These are phyloP conservation scores for Tympanopsis confertula DNA, from an alignment of 2,329 filamentous ascomycete species.

Conservation along the genomic window DNA sequence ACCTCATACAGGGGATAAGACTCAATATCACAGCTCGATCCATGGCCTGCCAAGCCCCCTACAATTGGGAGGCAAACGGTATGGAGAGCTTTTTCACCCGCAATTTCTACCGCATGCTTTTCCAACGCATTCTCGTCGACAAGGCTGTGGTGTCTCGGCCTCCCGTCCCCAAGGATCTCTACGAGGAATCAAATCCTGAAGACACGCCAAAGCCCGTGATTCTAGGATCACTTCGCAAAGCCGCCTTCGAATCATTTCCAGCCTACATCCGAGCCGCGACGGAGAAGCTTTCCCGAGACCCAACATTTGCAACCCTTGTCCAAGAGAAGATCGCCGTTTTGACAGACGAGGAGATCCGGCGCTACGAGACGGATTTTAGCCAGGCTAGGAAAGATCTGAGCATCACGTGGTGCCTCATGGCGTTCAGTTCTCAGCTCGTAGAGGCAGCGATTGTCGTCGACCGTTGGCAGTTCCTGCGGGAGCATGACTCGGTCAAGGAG, in stretches of 20 bases:
- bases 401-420: conserved; percentile 57
- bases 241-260: conserved; percentile 42
- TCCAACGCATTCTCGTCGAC: conserved; percentile 55
- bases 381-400: conserved; percentile 47
- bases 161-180: neutral
- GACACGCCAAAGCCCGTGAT: conserved; percentile 39
- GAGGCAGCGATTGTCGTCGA: conserved; percentile 55
- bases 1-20: conserved; percentile 31
- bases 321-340: conserved; percentile 23
- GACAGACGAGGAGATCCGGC: conserved; percentile 37
- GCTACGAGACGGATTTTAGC: conserved; percentile 37
- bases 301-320: neutral
- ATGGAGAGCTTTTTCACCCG: conserved; percentile 53
- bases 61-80: conserved; percentile 50
- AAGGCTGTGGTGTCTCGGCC: conserved; percentile 31
- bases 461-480: conserved; percentile 49
- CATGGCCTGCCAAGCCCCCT: conserved; percentile 59
- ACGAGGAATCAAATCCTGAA: neutral
- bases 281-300: neutral
- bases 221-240: conserved; percentile 47
- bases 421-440: conserved; percentile 51
- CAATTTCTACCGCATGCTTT: conserved; percentile 54
- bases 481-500: conserved; percentile 35
- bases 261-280: conserved; percentile 8
- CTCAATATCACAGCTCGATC: conserved; percentile 60